Evolutionary conservation across 768 basidiomycete species (phyloP).

Genomic region (Pholiota conissans): DNA sequence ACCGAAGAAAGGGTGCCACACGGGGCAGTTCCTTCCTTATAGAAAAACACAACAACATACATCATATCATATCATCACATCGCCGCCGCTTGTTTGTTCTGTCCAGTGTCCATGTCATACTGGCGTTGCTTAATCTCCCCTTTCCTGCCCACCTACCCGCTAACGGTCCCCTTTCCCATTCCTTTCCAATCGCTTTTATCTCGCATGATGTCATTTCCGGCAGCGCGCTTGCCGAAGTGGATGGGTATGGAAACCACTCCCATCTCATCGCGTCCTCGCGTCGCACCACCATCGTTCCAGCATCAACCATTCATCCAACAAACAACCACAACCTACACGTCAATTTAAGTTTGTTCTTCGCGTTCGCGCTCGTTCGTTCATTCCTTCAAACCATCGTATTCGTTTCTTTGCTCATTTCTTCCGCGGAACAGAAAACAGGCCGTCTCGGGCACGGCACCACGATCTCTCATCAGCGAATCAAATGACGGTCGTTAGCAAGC

Average conservation of each 20-base stretch:
- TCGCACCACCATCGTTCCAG: too few relatives aligned
- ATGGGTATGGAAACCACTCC: too few relatives aligned
- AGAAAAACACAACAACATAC: slow-evolving; percentile 7
- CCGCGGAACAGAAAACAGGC: too few relatives aligned
- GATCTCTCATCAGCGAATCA: slow-evolving; percentile 12
- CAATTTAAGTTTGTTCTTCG: too few relatives aligned
- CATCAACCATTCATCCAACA: neutral
- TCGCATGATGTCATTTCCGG: slow-evolving; percentile 15
- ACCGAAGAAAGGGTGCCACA: slow-evolving; percentile 5
- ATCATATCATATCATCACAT: slow-evolving; percentile 6
- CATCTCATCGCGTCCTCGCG: too few relatives aligned
- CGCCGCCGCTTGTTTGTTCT: slow-evolving; percentile 10
- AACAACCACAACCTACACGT: neutral
- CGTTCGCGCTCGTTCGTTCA: too few relatives aligned
- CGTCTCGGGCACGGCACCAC: too few relatives aligned
- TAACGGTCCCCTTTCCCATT: too few relatives aligned
- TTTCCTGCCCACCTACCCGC: neutral
- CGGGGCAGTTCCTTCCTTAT: too few relatives aligned
- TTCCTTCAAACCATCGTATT: too few relatives aligned
- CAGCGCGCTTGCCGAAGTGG: slow-evolving; percentile 1
- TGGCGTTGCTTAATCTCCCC: slow-evolving; percentile 3
- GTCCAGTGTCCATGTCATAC: slow-evolving; percentile 14
- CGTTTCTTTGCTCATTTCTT: neutral
- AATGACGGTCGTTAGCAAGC: slow-evolving; percentile 18
- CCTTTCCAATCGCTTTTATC: slow-evolving; percentile 5